These are phyloP conservation scores for Pleurotus platypus DNA, from an alignment of 768 basidiomycete genomes.

Conservation along the genomic window DNA sequence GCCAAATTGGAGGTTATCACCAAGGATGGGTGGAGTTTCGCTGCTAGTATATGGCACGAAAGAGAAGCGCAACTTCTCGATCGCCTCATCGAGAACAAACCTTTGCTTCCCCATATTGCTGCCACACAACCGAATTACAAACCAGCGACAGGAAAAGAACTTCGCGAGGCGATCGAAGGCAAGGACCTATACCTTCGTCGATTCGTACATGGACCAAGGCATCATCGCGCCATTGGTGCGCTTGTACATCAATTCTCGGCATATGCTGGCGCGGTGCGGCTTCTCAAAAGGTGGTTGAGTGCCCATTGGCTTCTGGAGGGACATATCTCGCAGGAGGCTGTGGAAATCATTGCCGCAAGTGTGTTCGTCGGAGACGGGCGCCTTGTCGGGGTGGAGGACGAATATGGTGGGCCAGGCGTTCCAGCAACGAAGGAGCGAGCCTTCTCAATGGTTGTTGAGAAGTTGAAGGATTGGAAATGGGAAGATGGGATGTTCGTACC, in stretches of 20 bases:
- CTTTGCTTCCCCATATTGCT: constrained; percentile 34
- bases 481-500: constrained; percentile 71
- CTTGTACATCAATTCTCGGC: constrained; percentile 78
- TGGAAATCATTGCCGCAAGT: constrained; percentile 81
- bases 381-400: constrained; percentile 25
- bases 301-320: constrained; percentile 81
- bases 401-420: constrained; percentile 33
- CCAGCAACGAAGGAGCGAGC: constrained; percentile 80
- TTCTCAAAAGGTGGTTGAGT: constrained; percentile 91
- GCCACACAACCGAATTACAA: constrained; percentile 20
- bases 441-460: constrained; percentile 69
- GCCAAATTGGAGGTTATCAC: constrained; percentile 75
- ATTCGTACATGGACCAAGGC: constrained; percentile 78
- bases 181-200: constrained; percentile 60
- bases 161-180: constrained; percentile 53
- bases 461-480: constrained; percentile 85
- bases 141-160: constrained; percentile 40
- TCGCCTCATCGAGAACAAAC: constrained; percentile 51
- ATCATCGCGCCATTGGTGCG: constrained; percentile 80
- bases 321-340: constrained; percentile 72
- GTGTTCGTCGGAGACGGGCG: constrained; percentile 63
- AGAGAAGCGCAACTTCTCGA: constrained; percentile 80
- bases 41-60: constrained; percentile 80
- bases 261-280: constrained; percentile 79
- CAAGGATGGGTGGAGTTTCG: constrained; percentile 84